Conservation (phyloP, 23 red algal species). For the Gracilariopsis chorda region DNA sequence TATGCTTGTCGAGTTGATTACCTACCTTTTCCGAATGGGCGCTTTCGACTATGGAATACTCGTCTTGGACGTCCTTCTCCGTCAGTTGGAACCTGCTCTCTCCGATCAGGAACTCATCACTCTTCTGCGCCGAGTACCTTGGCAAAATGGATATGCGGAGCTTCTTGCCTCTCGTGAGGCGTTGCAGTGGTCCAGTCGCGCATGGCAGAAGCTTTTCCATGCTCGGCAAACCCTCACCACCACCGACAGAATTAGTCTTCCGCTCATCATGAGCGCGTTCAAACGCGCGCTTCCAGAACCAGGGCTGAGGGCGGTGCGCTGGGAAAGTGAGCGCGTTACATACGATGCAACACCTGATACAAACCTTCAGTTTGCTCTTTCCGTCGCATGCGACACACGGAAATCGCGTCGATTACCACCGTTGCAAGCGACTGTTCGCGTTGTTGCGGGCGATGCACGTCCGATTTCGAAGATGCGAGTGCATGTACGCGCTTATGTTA, state of each 20-base stretch:
- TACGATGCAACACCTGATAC: not conserved
- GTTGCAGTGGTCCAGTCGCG: not conserved
- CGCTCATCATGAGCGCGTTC: not conserved
- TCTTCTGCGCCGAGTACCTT: not conserved
- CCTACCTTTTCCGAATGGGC: not conserved
- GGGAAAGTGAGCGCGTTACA: not conserved
- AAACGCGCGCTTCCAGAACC: slow-evolving; percentile 16
- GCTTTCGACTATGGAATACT: not conserved
- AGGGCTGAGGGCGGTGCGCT: not conserved
- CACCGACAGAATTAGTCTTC: not conserved
- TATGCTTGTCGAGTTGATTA: not conserved
- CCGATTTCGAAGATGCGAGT: not conserved
- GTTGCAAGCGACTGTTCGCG: not conserved
- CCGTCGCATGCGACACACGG: not conserved
- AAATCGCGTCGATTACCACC: slow-evolving; percentile 5
- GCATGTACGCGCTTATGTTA: not conserved
- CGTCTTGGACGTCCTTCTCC: not conserved
- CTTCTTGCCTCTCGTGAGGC: not conserved
- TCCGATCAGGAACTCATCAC: not conserved
- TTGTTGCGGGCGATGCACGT: not conserved
- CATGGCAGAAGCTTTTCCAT: not conserved
- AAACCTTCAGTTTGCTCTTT: not conserved
- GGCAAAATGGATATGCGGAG: not conserved
- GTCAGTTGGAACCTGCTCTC: not conserved
- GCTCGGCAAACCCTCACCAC: not conserved